These are phyloP conservation scores for Phytophthora idaei DNA, from an alignment of 352 stramenopile species.

Conservation along the genomic window DNA sequence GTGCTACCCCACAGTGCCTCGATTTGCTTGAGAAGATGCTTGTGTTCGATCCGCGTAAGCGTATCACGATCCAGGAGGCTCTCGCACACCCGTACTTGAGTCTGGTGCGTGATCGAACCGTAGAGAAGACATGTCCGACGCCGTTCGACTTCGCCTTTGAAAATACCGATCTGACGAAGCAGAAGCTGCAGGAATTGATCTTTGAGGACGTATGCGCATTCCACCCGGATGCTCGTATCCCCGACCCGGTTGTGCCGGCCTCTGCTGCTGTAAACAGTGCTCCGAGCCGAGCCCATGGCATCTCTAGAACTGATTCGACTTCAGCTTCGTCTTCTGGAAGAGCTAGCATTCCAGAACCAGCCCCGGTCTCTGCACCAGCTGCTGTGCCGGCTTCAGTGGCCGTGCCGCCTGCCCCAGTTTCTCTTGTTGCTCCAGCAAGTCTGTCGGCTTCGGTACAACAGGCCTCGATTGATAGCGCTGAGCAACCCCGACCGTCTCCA, in stretches of 20 bases:
- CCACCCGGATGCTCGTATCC: constrained; percentile 79
- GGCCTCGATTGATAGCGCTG: constrained; percentile 14
- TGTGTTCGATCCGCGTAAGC: constrained; percentile 91
- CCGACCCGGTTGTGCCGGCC: constrained; percentile 35
- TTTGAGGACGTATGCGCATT: constrained; percentile 92
- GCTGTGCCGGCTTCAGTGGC: constrained; percentile 17
- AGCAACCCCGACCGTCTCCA: constrained; percentile 38
- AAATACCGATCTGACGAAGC: constrained; percentile 89
- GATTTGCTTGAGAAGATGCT: constrained; percentile 95
- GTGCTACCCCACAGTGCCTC: constrained; percentile 79
- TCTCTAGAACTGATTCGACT: constrained; percentile 24
- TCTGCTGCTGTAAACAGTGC: constrained; percentile 18
- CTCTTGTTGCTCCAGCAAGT: constrained; percentile 22
- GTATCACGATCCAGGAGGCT: constrained; percentile 81
- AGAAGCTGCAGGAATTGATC: constrained; percentile 91
- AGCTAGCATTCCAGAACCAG: constrained; percentile 13
- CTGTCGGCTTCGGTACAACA: constrained; percentile 14
- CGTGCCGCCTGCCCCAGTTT: constrained; percentile 31
- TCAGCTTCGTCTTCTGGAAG: constrained; percentile 21
- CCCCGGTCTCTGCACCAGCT: constrained; percentile 18
- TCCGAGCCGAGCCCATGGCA: constrained; percentile 17
- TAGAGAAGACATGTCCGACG: constrained; percentile 79
- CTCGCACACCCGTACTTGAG: constrained; percentile 83
- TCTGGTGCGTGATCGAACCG: constrained; percentile 69
- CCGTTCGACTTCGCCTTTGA: constrained; percentile 90